Evolutionary conservation across 345 rosid species (phyloP).

Genomic region (Citrus trifoliata): DNA sequence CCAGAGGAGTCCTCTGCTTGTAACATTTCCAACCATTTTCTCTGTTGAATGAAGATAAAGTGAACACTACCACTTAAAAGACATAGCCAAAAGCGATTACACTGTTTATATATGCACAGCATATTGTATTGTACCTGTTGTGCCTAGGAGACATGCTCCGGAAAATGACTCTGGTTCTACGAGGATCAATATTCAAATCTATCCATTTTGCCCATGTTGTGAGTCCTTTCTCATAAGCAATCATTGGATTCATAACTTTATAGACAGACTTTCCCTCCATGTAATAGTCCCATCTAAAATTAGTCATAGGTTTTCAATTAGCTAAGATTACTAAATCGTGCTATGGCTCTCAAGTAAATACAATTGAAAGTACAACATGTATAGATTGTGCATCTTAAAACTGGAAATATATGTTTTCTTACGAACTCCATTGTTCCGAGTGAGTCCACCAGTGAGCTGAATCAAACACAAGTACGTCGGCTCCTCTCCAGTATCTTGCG

Average conservation of each 20-base stretch:
- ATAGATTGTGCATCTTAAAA: background rate
- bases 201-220: conserved; percentile 75
- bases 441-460: conserved; percentile 99
- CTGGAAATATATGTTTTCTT: conserved; percentile 18
- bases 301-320: background rate
- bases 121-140: conserved; percentile 40
- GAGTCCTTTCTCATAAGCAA: conserved; percentile 68
- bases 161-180: conserved; percentile 51
- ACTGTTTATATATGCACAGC: background rate
- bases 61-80: background rate
- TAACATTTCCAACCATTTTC: conserved; percentile 87
- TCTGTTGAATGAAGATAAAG: conserved; percentile 28
- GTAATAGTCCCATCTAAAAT: conserved; percentile 67
- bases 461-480: conserved; percentile 82
- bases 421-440: conserved; percentile 68
- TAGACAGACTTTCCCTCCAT: conserved; percentile 51
- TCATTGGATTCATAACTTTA: conserved; percentile 58
- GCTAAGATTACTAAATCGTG: background rate
- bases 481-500: conserved; percentile 88
- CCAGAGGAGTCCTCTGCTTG: conserved; percentile 69
- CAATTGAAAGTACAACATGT: background rate
- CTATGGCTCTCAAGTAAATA: background rate
- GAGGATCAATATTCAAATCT: conserved; percentile 58
- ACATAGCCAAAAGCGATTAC: background rate
- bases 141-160: conserved; percentile 74